Base-by-base conservation (phyloP, 345 rosid species). In the Lepidium sativum region DNA sequence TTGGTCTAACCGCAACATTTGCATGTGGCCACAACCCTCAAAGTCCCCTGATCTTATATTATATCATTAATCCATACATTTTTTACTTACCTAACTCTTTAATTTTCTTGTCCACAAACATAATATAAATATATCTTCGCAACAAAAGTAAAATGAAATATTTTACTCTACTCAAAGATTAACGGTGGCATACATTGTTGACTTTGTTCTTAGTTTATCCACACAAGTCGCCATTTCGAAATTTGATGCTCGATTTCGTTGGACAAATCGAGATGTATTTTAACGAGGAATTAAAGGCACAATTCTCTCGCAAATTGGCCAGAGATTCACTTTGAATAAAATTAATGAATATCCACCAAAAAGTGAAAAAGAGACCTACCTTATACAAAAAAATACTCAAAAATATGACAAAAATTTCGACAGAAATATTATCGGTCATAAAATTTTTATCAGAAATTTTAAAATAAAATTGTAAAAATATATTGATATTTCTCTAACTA, bases 11-110 rank as follows among this genome's bases (percentile, higher is more conserved):
- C 34, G 60, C 69, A 80, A 84, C 95, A 85, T 53, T 66, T 65
- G 84, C 97, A 87, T 91, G 86, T 85, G 86, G 72, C 64, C 34
- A 48, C 6, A 45, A 39, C 75, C 51, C 47, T 65, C 65, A 70
- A 65, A 75, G 70, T 44, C 61, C 55, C 60, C 57, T 60, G 55
- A 60, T 73, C 71, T 47, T n/a, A 40, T n/a, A 40, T 35, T 70
- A 65, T 52, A 51, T 41, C 41, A 52, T 21, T 56, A 53, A 68
- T 75, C 25, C 56, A 57, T 40, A 9, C 40, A 43, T 7, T 25
- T 1, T 61, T 37, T 38, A 11, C 5, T 38, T 10, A 27, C 35
- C 14, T 57, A 35, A 44, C 38, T 27, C 15, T 27, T 34, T 60
- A 71, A 12, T 64, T 38, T 40, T 57, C 8, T 16, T 56, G 53